Base-by-base conservation (phyloP, 257 asterid species). In the Solanum tacnaense region DNA sequence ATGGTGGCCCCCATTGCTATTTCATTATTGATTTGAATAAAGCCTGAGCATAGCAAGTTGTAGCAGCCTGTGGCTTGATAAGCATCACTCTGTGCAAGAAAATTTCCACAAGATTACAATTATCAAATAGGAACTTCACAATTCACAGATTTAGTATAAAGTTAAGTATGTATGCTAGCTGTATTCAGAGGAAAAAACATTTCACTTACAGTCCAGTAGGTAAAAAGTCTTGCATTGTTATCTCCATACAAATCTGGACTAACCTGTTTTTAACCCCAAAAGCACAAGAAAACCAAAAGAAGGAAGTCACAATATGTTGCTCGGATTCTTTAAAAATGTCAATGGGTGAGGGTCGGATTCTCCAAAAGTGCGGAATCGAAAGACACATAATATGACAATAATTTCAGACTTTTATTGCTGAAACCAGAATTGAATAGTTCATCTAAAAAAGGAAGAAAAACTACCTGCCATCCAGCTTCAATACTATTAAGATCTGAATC, bases 391-490 rank as follows among this genome's bases (percentile, higher is more conserved):
- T 81, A 46, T 81, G 68, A 46, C 68, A 84, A 56, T 20, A 39
- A 38, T 4, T 34, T 20, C 13, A 39, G 2, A 60, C 25, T 9
- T 21, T 60, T 12, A 15, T 36, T 29, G 87, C 35, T 65, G 2
- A 36, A 84, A 13, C 36, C 31, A 70, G 16, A 36, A 7, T 23
- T 9, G 16, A 35, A 8, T 49, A 52, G 38, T 29, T 36, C 3
- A 70, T 41, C 82, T 56, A 60, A 86, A 70, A 18, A 18, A 23
- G 20, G 49, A 81, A 79, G 70, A 21, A 15, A 27, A 12, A 71
- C 84, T 86, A 95, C 98, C 96, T 93, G 98, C 98, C 98, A 95
- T 52, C 98, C 99, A 56, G 98, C 99, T 84, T 96, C 98, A 90
- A 96, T 94, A 91, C 97, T 94, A 89, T 96, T 94, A 89, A 96